These are phyloP conservation scores for Botrytis elliptica DNA, from an alignment of 2,329 filamentous ascomycete species.

Conservation along the genomic window DNA sequence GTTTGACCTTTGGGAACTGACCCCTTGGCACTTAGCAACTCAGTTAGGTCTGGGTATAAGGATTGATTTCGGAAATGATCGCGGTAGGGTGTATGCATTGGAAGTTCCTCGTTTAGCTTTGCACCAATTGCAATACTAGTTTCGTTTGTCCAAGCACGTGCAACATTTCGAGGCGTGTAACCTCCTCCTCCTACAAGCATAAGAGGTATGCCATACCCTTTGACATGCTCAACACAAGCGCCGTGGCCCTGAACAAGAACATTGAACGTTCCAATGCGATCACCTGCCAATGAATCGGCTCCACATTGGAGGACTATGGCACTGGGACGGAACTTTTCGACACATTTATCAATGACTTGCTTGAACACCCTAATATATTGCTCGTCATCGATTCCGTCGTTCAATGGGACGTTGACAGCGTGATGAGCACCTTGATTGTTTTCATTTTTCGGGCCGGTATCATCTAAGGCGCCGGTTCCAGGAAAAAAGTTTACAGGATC, in stretches of 20 bases:
- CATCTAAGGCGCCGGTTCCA: conserved; percentile 81
- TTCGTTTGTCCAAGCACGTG: conserved; percentile 94
- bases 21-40: conserved; percentile 58
- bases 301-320: conserved; percentile 95
- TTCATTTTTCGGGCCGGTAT: conserved; percentile 79
- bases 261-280: conserved; percentile 93
- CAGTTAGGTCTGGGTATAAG: conserved; percentile 82
- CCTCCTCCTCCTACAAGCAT: conserved; percentile 92
- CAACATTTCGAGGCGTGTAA: conserved; percentile 95
- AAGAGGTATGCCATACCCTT: conserved; percentile 74
- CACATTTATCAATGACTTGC: conserved; percentile 72
- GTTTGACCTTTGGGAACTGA: not conserved
- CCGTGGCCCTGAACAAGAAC: conserved; percentile 94
- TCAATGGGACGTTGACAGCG: conserved; percentile 83
- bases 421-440: conserved; percentile 87
- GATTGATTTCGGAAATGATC: conserved; percentile 85
- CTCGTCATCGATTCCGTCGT: conserved; percentile 87
- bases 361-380: conserved; percentile 87
- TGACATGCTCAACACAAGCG: conserved; percentile 85
- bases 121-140: conserved; percentile 83
- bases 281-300: conserved; percentile 89
- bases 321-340: conserved; percentile 80
- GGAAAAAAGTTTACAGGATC: conserved; percentile 83
- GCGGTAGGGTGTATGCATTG: conserved; percentile 78
- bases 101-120: conserved; percentile 70